phyloP scores from a whole-genome alignment of 225 moss, liverwort and hornwort genomes.

The Climacium dendroides region DNA sequence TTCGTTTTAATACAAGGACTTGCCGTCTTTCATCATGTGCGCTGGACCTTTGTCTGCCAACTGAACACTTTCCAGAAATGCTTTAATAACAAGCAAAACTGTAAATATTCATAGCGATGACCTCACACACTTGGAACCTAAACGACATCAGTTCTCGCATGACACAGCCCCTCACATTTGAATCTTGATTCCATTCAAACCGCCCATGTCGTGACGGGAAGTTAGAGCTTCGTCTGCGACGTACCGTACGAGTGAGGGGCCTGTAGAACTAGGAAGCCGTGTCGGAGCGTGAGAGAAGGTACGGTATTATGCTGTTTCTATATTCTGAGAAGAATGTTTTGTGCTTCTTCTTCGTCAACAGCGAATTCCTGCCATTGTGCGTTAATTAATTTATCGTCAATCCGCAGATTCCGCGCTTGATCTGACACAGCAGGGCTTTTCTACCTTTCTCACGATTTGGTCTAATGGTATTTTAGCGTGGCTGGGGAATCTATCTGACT shows the following conservation, averaged over 20 bases:
- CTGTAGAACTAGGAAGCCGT: background rate
- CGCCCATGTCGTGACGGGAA: background rate
- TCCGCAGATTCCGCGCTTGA: background rate
- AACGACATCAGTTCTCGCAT: background rate
- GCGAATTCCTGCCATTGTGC: background rate
- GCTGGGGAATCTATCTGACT: background rate
- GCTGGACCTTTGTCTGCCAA: background rate
- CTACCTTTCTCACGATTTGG: background rate
- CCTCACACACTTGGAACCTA: background rate
- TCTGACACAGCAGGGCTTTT: background rate
- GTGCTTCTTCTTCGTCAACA: background rate
- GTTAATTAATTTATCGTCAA: background rate
- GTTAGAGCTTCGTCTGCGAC: background rate
- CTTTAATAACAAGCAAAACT: too few species aligned
- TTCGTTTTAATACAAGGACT: too few species aligned
- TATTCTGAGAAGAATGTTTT: conserved; percentile 12
- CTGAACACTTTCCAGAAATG: accelerated
- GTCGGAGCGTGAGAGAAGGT: background rate
- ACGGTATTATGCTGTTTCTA: background rate
- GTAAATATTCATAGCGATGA: too few species aligned
- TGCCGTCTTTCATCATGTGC: too few species aligned
- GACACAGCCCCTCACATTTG: background rate
- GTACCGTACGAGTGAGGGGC: background rate
- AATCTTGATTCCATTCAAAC: background rate
- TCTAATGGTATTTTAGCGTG: background rate